Conservation (phyloP, 148 eudicot genomes). For the Amaranthus palmeri region DNA sequence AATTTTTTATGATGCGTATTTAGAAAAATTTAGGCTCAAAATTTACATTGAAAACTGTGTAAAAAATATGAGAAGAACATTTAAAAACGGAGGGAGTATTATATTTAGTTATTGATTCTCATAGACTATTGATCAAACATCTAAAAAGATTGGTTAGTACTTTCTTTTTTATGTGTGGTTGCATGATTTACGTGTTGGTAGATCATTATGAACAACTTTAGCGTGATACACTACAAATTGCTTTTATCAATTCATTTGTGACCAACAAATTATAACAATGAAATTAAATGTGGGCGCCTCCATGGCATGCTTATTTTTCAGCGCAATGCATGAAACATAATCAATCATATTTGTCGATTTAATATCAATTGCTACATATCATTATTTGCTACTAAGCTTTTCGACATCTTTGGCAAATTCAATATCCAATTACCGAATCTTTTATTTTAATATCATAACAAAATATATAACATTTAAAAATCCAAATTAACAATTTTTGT, state of each 20-base stretch:
- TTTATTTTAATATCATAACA: too few species aligned
- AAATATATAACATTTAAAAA: too few species aligned
- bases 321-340: not conserved
- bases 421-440: too few species aligned
- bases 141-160: not conserved
- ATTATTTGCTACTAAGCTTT: too few species aligned
- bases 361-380: not conserved
- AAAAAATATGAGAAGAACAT: too few species aligned
- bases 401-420: too few species aligned
- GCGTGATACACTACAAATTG: slow-evolving; percentile 22
- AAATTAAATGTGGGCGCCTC: not conserved
- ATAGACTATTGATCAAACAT: not conserved
- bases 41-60: too few species aligned
- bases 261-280: not conserved
- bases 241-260: slow-evolving; percentile 12
- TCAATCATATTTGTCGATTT: slow-evolving; percentile 7
- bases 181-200: slow-evolving; percentile 3
- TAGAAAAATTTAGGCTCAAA: too few species aligned
- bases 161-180: not conserved
- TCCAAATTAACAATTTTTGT: too few species aligned
- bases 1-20: too few species aligned
- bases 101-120: too few species aligned
- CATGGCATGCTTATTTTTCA: slow-evolving; percentile 25
- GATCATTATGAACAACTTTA: slow-evolving; percentile 19
- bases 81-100: too few species aligned